Percentiles rank a stretch among this genome's conserved stretches.
These are phyloP conservation scores for Peterozyma toletana DNA, from an alignment of 805 yeast genomes.

Conservation along the genomic window DNA sequence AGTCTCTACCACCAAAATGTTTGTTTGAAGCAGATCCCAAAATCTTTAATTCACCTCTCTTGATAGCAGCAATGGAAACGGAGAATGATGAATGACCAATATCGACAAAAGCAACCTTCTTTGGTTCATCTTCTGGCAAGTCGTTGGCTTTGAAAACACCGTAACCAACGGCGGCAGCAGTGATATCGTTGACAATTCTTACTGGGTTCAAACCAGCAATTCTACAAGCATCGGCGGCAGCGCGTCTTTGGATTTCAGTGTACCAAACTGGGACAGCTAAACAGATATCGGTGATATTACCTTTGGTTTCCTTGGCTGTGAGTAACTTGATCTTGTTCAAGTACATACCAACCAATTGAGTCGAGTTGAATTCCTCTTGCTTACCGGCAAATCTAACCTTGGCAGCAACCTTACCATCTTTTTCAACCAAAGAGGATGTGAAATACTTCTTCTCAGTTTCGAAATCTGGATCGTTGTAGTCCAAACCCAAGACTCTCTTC, in stretches of 20 bases:
- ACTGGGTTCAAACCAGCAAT: slow-evolving; percentile 98
- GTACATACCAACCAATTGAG: slow-evolving; percentile 93
- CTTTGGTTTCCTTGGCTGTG: slow-evolving; percentile 75
- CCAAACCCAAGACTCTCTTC: slow-evolving; percentile 86
- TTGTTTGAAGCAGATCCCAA: slow-evolving; percentile 90
- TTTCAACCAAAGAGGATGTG: slow-evolving; percentile 63
- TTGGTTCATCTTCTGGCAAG: slow-evolving; percentile 89
- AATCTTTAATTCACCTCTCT: slow-evolving; percentile 93
- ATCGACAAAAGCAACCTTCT: slow-evolving; percentile 88
- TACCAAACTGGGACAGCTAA: slow-evolving; percentile 97
- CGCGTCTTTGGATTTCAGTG: slow-evolving; percentile 94
- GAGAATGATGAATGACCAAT: slow-evolving; percentile 96
- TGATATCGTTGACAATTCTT: slow-evolving; percentile 92
- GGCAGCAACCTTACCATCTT: slow-evolving; percentile 73
- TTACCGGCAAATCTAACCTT: slow-evolving; percentile 81
- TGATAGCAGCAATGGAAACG: slow-evolving; percentile 82
- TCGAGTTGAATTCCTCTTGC: slow-evolving; percentile 71
- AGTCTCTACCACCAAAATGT: slow-evolving; percentile 97
- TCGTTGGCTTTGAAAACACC: slow-evolving; percentile 93
- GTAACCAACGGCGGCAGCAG: slow-evolving; percentile 98
- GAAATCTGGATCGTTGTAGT: slow-evolving; percentile 68
- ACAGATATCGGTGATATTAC: slow-evolving; percentile 78
- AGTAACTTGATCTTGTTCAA: slow-evolving; percentile 82
- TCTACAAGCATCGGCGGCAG: slow-evolving; percentile 88
- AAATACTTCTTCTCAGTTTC: slow-evolving; percentile 67